Evolutionary conservation across 176 grass and related monocot genomes (phyloP), one percentile per base, ranked within the genome.

Genomic region (Pontederia paniculata): DNA sequence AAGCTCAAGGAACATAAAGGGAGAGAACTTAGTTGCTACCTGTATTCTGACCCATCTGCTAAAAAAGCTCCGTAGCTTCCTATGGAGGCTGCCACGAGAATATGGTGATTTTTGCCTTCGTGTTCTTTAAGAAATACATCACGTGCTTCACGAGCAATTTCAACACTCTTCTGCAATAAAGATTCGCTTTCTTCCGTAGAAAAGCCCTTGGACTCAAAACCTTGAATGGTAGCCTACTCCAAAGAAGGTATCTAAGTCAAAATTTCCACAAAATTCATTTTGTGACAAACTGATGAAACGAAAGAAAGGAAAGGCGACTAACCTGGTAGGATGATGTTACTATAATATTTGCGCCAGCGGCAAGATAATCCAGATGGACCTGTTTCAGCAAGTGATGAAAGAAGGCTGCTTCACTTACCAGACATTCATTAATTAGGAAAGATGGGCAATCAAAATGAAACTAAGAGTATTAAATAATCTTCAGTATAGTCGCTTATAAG

Each of bases 31-130:
- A n/a, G 6, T 14, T 44, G 8, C 21, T 78, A 97, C 93, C 87
- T 91, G 65, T 98, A 98, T 54, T 98, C 93, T 21, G 93, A 98
- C 9, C 93, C 93, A 80, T 98, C 93, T 45, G 93, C 93, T 57
- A 98, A 73, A 80, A 88, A 98, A 54, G 93, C 93, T 62, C 93
- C 93, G 59, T 98, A 98, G 68, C 93, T 98, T 60, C 93, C 87
- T 18, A 98, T 57, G 2, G 93, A 98, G 44, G 93, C 87, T n/a
- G 83, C 86, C 48, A 98, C 83, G 42, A 91, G 74, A 22, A 98
- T 71, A 20, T 83, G 83, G 50, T 71, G 71, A 16, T 76, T 80
- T 12, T 62, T 28, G 10, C 0, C 46, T 18, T 13, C 2, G 60
- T 57, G 67, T 58, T 70, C 70, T 23, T 89, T 79, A 28, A 80